phyloP scores from a whole-genome alignment of 202 grass and related monocot genomes.

The Dendrocalamus latiflorus region DNA sequence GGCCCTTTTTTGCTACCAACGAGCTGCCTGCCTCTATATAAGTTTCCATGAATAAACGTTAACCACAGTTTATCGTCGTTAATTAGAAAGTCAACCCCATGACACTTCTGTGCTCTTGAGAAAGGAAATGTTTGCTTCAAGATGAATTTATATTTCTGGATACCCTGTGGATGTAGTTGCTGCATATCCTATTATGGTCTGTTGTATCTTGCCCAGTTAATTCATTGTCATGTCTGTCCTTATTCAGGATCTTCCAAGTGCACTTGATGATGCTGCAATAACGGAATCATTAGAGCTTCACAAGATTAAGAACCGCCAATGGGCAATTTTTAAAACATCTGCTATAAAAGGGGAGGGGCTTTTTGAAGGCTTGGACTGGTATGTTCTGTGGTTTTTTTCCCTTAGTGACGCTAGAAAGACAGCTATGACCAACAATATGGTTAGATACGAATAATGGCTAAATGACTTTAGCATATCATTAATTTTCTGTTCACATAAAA shows the following conservation, averaged over 20 bases:
- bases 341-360: conserved; percentile 98
- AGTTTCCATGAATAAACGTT: neutral
- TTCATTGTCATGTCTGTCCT: neutral
- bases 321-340: conserved; percentile 97
- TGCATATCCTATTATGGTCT: neutral
- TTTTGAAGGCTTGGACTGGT: conserved; percentile 99
- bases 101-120: neutral
- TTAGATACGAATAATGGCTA: neutral
- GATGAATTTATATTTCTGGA: neutral
- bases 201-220: neutral
- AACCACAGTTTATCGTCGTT: neutral
- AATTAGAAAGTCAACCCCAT: neutral
- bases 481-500: neutral
- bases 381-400: conserved; percentile 26
- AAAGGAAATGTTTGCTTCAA: neutral
- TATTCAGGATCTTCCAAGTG: conserved; percentile 89
- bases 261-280: conserved; percentile 91
- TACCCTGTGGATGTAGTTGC: neutral
- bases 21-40: neutral
- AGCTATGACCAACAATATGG: neutral
- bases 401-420: neutral
- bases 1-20: neutral
- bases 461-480: neutral
- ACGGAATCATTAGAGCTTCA: conserved; percentile 95
- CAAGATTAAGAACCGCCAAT: conserved; percentile 95